Evolutionary conservation across 257 asterid genomes (phyloP), one percentile per base, ranked within the genome.

Genomic region (Cruciata laevipes): DNA sequence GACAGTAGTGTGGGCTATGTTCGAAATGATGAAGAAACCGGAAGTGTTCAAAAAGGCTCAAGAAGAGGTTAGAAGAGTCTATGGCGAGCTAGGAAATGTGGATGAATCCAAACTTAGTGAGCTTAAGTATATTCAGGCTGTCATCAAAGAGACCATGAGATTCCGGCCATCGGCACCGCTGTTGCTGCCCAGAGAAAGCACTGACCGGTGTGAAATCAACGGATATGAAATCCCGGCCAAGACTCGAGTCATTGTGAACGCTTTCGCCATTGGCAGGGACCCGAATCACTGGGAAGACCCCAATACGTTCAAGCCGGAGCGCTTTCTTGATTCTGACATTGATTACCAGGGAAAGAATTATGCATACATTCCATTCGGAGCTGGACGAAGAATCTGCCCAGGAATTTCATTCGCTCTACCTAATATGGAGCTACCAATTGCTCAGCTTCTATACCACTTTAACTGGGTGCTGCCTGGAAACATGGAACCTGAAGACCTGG

Each of bases 151-250:
- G 11, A 42, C 51, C 51, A 42, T 42, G 51, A 42, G 51, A 40
- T 52, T 64, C 11, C 71, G 67, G 10, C 75, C 75, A 11, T 27
- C 66, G 0, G 59, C 40, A 8, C 75, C 71, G 0, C 51, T 64
- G 2, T 7, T 33, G 20, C 70, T 71, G 20, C 75, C 75, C 3
- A 71, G 75, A 27, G 75, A 71, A 71, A 52, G 51, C 30, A 55
- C 55, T 5, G 66, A 71, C 30, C 40, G 16, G 40, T 20, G 44
- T 9, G n/a, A 24, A 1, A 63, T 71, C 25, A 1, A 69, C 75
- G 20, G 74, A 35, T 42, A 42, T 3, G 18, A 42, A 12, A 42
- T 42, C 11, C 51, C 51, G 6, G 51, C 51, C 51, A 42, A 42
- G 13, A 42, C 51, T 42, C 51, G 51, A 42, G 51, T 42, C 18